Base-by-base conservation (phyloP, 352 stramenopile species). In the Phytopythium aichiense region DNA sequence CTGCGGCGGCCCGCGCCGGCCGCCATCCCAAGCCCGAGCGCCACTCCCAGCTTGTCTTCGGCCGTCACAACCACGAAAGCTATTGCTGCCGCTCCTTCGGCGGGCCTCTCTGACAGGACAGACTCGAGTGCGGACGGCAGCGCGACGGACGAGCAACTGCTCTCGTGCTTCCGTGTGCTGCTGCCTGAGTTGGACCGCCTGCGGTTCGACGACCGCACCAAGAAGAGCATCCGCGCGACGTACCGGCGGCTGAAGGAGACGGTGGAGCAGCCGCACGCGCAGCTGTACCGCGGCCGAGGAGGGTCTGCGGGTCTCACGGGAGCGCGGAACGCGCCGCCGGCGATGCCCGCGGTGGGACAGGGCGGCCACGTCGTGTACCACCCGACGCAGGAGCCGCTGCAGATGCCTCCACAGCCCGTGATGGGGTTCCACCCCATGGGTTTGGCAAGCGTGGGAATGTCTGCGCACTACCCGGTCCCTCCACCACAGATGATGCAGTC, bases 121-220 rank as follows among this genome's bases (percentile, higher is more conserved):
- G 28, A 31, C 28, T 31, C 28, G 28, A 11, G 35, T 4, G 4
- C 40, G 18, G 61, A 79, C 40, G 49, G 55, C 8, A 68, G 67
- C 30, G 65, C 68, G 42, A 77, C 66, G 7, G 79, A 81, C 56
- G 73, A 84, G 58, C 73, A 84, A 56, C 68, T 84, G 33, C 60
- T 84, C 16, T 71, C 69, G 55, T 73, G 71, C 50, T 77, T 84
- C 51, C 81, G 76, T 37, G 43, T 80, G 57, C 53, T 84, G 54
- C 73, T 84, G 20, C 76, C 73, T 4, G 76, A 84, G 50, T 61
- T 84, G 42, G 76, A 84, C 59, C 73, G 76, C 61, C 64, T 84
- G 35, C 71, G 76, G 22, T 84, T 84, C 49, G 76, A 84, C 35
- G 76, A 84, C 40, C 76, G 81, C 63, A 77, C 76, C 25, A 84